Evolutionary conservation across 2,329 filamentous ascomycete species (phyloP), one percentile per base, ranked within the genome.

Genomic region (Clarireedia hainanense): DNA sequence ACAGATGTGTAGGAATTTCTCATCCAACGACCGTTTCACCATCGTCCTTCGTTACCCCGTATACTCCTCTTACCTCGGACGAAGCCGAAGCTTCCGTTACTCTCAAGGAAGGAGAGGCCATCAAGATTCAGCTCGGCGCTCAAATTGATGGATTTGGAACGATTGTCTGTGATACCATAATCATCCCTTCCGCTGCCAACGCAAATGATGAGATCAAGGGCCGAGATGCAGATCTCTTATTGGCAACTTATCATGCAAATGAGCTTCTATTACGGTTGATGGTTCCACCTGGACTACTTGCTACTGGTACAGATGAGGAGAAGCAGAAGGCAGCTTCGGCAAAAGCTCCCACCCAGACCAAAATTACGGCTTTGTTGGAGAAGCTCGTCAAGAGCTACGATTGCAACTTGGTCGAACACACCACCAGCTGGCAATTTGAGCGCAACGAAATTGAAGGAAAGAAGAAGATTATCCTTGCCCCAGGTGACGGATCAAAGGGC

Each of bases 51-150:
- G 85, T 99, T 73, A 99, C 94, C 56, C 94, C 94, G 51, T 97
- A 96, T 79, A 99, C 94, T 47, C 94, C 94, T 51, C 80, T 99
- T 66, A 84, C 83, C 64, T 85, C 91, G 62, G 94, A 99, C 69
- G 79, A 86, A 72, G 84, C 86, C 71, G 94, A 99, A 78, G 89
- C 92, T 60, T 81, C 80, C 57, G 79, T 81, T 49, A 84, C 85
- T 68, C 80, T 99, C 66, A 89, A 96, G 77, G 80, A 86, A 51
- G 88, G 85, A 60, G 94, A 99, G 76, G 76, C 89, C 60, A 81
- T 96, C 75, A 99, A 99, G 83, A 94, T 99, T 72, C 94, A 99
- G 76, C 84, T 99, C n/a, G 94, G 94, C 69, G 94, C 94, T 52
- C 94, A 99, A 77, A 96, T 99, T 62, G 90, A 97, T 75, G 94